phyloP scores from a whole-genome alignment of 345 rosid species.

The Salix viminalis region DNA sequence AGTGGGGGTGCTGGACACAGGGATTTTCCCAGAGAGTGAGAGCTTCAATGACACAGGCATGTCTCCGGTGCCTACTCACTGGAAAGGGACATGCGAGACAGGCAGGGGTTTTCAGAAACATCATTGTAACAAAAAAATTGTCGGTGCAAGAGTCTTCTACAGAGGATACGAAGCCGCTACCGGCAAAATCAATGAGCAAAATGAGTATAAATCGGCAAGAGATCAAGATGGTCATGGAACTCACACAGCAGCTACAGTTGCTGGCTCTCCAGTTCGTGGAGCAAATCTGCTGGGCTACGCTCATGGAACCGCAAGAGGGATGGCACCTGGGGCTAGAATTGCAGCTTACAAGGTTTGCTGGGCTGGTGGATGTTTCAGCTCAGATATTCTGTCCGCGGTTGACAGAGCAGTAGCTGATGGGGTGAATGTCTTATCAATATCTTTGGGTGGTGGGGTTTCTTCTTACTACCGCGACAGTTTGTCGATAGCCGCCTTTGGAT shows the following conservation, averaged over 20 bases:
- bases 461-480: constrained; percentile 24
- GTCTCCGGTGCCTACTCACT: constrained; percentile 17
- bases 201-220: constrained; percentile 25
- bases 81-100: constrained; percentile 29
- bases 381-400: constrained; percentile 28
- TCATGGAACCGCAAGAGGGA: constrained; percentile 30
- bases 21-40: constrained; percentile 28
- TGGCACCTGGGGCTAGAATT: constrained; percentile 31
- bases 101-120: constrained; percentile 19
- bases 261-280: constrained; percentile 20
- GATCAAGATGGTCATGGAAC: constrained; percentile 36
- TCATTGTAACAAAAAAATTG: constrained; percentile 25
- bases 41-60: constrained; percentile 34
- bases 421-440: constrained; percentile 26
- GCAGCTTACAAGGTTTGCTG: constrained; percentile 32
- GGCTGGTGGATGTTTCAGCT: constrained; percentile 29
- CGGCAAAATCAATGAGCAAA: constrained; percentile 21
- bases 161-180: constrained; percentile 24
- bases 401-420: constrained; percentile 32
- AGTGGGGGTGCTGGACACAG: constrained; percentile 27
- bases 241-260: constrained; percentile 30
- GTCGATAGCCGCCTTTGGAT: constrained; percentile 30
- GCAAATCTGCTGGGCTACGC: constrained; percentile 29
- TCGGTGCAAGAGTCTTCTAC: constrained; percentile 26
- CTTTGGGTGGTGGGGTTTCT: constrained; percentile 29